Percentiles rank a stretch among this genome's conserved stretches.
These are phyloP conservation scores for Lasiodiplodia citricola DNA, from an alignment of 2,329 filamentous ascomycete genomes.

Conservation along the genomic window DNA sequence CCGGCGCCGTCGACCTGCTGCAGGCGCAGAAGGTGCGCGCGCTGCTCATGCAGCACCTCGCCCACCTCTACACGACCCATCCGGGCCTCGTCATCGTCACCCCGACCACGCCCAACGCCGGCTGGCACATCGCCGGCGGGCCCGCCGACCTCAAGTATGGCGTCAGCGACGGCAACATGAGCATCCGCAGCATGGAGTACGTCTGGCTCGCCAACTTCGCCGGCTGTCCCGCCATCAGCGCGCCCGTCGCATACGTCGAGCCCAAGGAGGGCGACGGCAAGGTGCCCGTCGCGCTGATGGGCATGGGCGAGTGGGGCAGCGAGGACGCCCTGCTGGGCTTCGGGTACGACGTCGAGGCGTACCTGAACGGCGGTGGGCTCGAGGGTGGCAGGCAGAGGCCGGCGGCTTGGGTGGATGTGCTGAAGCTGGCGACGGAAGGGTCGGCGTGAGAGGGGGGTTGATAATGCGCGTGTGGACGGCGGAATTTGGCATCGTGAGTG, in stretches of 20 bases:
- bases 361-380: conserved; percentile 47
- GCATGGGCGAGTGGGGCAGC: conserved; percentile 60
- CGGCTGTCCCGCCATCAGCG: conserved; percentile 76
- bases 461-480: too few relatives aligned
- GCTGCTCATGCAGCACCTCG: conserved; percentile 79
- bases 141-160: conserved; percentile 67
- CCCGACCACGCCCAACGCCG: conserved; percentile 76
- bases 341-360: conserved; percentile 57
- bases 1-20: conserved; percentile 71
- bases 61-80: conserved; percentile 70
- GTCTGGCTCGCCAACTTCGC: conserved; percentile 84
- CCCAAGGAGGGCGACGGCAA: conserved; percentile 62
- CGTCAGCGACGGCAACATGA: conserved; percentile 73
- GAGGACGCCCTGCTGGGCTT: conserved; percentile 60
- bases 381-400: conserved; percentile 44
- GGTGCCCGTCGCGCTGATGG: conserved; percentile 60
- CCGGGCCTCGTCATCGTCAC: conserved; percentile 80
- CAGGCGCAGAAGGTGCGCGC: conserved; percentile 75
- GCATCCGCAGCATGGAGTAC: conserved; percentile 82
- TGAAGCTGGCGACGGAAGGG: conserved; percentile 33
- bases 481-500: not conserved
- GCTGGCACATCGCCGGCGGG: conserved; percentile 71
- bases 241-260: conserved; percentile 75
- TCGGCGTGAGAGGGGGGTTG: not conserved
- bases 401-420: conserved; percentile 47